These are phyloP conservation scores for Austroboletus olivaceoglutinosus DNA, from an alignment of 1,284 basidiomycete genomes.

Conservation along the genomic window DNA sequence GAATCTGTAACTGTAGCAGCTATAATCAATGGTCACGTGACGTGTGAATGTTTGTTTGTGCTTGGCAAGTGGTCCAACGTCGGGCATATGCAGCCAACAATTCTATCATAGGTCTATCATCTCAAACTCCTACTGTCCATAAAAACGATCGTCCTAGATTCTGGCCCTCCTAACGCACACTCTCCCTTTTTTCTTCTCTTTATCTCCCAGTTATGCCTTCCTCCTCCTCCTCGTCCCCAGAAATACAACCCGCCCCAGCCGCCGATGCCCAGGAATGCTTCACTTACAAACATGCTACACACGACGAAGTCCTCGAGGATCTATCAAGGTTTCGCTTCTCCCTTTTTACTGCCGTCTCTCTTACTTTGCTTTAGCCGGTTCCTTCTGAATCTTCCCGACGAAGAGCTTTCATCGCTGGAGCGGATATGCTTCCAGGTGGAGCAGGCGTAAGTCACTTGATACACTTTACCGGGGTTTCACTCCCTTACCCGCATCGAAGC, in stretches of 20 bases:
- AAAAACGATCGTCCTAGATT: conserved; percentile 34
- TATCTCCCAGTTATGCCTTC: conserved; percentile 42
- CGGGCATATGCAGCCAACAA: conserved; percentile 17
- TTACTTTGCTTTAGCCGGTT: conserved; percentile 66
- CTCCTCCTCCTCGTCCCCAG: conserved; percentile 71
- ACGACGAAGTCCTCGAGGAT: conserved; percentile 85
- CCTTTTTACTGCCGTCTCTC: conserved; percentile 6
- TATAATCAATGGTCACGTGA: conserved; percentile 24
- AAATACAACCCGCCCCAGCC: conserved; percentile 53
- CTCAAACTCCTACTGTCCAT: conserved; percentile 29
- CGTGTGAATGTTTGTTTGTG: conserved; percentile 26
- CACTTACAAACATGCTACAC: conserved; percentile 62
- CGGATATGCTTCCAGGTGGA: conserved; percentile 99
- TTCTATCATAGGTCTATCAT: conserved; percentile 27
- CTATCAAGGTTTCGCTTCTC: conserved; percentile 64
- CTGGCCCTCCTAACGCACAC: conserved; percentile 46
- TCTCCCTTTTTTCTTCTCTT: conserved; percentile 26
- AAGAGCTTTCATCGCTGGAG: conserved; percentile 88
- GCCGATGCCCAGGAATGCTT: conserved; percentile 49
- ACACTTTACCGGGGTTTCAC: conserved; percentile 8
- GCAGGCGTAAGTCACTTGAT: conserved; percentile 75
- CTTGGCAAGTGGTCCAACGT: conserved; percentile 18
- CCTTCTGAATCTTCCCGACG: conserved; percentile 93
- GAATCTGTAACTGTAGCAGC: not conserved
- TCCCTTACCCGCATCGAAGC: conserved; percentile 42